Evolutionary conservation across 2,329 filamentous ascomycete genomes (phyloP).

Genomic region (Claviceps pazoutovae): DNA sequence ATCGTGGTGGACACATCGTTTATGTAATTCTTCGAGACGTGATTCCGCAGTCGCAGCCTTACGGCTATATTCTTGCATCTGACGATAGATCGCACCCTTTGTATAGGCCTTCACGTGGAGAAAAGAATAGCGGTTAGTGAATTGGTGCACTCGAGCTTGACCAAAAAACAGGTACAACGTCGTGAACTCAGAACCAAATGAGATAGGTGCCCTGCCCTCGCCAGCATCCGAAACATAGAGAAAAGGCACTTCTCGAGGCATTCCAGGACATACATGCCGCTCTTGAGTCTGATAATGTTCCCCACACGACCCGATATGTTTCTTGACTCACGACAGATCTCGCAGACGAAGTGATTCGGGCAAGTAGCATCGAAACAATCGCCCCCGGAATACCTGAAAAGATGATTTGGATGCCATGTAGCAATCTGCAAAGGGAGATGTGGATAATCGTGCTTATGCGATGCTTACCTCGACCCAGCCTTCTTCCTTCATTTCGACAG

Average conservation of each 20-base stretch:
- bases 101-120: slow-evolving; percentile 20
- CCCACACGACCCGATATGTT: slow-evolving; percentile 1
- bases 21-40: slow-evolving; percentile 67
- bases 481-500: slow-evolving; percentile 43
- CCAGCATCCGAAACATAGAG: neutral
- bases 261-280: neutral
- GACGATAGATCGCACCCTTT: slow-evolving; percentile 91
- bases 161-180: neutral
- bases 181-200: neutral
- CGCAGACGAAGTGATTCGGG: slow-evolving; percentile 1
- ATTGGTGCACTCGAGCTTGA: neutral
- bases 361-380: neutral
- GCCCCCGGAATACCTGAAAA: slow-evolving; percentile 1
- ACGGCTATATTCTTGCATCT: slow-evolving; percentile 96
- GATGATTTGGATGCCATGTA: slow-evolving; percentile 2
- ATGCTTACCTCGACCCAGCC: slow-evolving; percentile 53
- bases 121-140: neutral
- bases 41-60: slow-evolving; percentile 71
- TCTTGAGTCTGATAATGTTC: neutral
- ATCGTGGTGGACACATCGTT: slow-evolving; percentile 69
- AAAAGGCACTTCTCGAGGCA: neutral
- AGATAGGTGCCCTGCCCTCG: too few relatives aligned
- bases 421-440: slow-evolving; percentile 6
- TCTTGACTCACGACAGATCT: neutral
- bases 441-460: slow-evolving; percentile 18